Base-by-base conservation (phyloP, 2,329 filamentous ascomycete species). In the Trichophyton mentagrophytes region DNA sequence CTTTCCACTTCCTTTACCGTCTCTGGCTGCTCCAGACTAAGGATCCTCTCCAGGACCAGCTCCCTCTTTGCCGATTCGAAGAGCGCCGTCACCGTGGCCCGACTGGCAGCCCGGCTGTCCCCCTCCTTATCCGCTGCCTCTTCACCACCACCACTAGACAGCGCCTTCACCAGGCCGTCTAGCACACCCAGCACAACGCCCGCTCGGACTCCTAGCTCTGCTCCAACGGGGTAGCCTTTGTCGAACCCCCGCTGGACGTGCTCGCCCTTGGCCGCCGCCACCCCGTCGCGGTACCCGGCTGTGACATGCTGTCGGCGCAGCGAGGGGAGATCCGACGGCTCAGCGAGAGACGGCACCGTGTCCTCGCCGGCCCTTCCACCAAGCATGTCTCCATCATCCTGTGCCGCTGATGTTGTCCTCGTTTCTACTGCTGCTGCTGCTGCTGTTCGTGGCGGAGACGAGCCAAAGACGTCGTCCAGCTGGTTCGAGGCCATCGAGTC, bases 221-320 rank as follows among this genome's bases (percentile, higher is more conserved):
- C 91, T 11, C 93, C 93, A 0, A 97, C 79, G 13, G 84, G 80
- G 71, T 90, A 97, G 0, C 92, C 92, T 65, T 92, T 89, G 71
- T 99, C 93, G 69, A 99, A 97, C 0, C 92, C 92, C 13, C 80
- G 79, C 74, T 99, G 93, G 27, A 96, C 83, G 67, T 85, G 87
- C 56, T 80, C 76, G 27, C 82, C 82, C 72, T 97, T 97, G 36
- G 87, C 88, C 2, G 77, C 78, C 0, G 86, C 81, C 59, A 97
- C 82, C 51, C 92, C 93, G 68, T 96, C 91, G 62, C 92, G 86
- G 74, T 97, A 97, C 20, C 93, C 93, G 44, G 88, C 85, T 6
- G 88, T 96, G 59, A 84, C 82, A 71, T 96, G 90, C 60, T 88
- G 85, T 47, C 83, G 81, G 67, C 87, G 85, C 15, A 96, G 80